Evolutionary conservation across 148 eudicot genomes (phyloP).

Genomic region (Rhododendron mucronatum): DNA sequence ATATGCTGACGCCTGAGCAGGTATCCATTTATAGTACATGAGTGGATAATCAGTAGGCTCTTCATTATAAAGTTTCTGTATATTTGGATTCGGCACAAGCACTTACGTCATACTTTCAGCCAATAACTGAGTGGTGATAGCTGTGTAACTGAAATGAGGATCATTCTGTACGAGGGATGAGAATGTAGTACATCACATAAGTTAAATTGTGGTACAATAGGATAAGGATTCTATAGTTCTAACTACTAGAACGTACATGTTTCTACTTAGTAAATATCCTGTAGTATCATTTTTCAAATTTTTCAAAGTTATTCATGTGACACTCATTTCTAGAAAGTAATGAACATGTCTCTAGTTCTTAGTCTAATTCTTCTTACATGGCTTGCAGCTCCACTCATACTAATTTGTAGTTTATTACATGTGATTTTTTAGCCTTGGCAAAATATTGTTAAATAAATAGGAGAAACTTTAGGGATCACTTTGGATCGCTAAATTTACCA

Average conservation of each 20-base stretch:
- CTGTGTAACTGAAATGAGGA: not conserved
- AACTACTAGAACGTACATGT: not conserved
- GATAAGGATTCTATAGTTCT: not conserved
- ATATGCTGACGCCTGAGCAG: conserved; percentile 82
- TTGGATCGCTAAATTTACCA: not conserved
- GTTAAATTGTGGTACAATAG: not conserved
- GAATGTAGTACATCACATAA: not conserved
- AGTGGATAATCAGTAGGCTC: not conserved
- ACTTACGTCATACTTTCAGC: not conserved
- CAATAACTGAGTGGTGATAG: not conserved
- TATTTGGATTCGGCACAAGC: not conserved
- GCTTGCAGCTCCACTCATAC: not conserved
- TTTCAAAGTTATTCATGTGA: not conserved
- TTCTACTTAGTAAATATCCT: not conserved
- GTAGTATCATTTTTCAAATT: not conserved
- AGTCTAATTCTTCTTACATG: not conserved
- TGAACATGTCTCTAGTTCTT: not conserved
- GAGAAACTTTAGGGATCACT: not conserved
- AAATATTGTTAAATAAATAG: not conserved
- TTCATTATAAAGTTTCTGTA: not conserved
- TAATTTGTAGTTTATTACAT: not conserved
- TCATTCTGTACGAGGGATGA: not conserved
- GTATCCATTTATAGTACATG: conserved; percentile 20
- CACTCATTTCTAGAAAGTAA: not conserved
- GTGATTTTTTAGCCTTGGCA: not conserved